These are phyloP conservation scores for Fusarium sterilihyphosum DNA, from an alignment of 2,329 filamentous ascomycete genomes.

Conservation along the genomic window DNA sequence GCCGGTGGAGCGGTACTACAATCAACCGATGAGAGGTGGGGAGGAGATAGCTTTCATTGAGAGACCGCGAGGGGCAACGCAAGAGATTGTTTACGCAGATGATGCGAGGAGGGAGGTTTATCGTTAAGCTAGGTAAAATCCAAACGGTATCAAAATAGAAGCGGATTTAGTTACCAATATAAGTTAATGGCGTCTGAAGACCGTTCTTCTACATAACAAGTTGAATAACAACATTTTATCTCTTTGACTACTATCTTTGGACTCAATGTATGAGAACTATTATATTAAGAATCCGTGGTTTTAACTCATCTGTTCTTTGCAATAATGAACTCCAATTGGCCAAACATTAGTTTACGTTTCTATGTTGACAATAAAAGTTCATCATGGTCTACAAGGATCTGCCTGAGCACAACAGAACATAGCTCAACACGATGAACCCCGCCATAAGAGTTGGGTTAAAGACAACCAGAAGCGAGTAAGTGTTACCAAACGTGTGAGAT, in stretches of 20 bases:
- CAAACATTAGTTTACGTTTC: neutral
- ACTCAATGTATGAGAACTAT: neutral
- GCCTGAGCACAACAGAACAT: neutral
- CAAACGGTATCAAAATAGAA: neutral
- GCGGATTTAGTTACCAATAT: neutral
- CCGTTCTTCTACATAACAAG: neutral
- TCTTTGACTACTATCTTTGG: neutral
- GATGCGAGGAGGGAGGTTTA: slow-evolving; percentile 51
- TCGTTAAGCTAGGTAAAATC: slow-evolving; percentile 36
- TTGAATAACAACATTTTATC: neutral
- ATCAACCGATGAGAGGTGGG: slow-evolving; percentile 45
- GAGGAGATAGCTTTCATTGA: slow-evolving; percentile 59
- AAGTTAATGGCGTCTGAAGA: neutral
- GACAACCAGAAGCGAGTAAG: slow-evolving; percentile 11
- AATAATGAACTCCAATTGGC: neutral
- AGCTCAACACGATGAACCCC: neutral
- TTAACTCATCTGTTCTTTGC: neutral
- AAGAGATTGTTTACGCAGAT: slow-evolving; percentile 59
- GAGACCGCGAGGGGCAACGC: slow-evolving; percentile 52
- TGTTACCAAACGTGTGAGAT: neutral
- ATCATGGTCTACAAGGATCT: neutral
- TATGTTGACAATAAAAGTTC: neutral
- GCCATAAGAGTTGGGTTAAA: neutral
- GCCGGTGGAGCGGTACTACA: slow-evolving; percentile 57
- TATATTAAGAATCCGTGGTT: neutral